Evolutionary conservation across 257 asterid genomes (phyloP), one percentile per base, ranked within the genome.

Genomic region (Plantago ovata): DNA sequence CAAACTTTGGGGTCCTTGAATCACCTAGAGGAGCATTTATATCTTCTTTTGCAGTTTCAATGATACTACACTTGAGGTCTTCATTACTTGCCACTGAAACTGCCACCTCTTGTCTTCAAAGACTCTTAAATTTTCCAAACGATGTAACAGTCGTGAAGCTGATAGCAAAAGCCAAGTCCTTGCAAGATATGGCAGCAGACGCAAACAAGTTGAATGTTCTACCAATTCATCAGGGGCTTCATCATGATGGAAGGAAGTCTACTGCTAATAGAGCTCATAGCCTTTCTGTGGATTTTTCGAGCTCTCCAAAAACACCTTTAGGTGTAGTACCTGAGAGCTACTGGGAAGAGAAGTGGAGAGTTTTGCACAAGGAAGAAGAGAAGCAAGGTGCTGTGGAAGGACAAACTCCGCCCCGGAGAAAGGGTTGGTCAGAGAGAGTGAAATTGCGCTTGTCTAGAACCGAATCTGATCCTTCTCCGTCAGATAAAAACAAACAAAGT

Each of bases 311-410:
- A 65, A 80, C 82, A 64, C 94, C 90, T 22, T 65, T 72, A 61
- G 74, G 46, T 54, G 49, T 69, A 45, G 75, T 79, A 44, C 79
- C 77, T 15, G 83, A 84, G 60, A 84, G 87, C 80, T 89, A 89
- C 75, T 89, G 97, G 97, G 97, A 89, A 72, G 97, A 86, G 68
- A 82, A 83, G 56, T 89, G 97, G 95, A 81, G 90, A 69, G 87
- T 75, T 72, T 22, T 86, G 81, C 86, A 84, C 75, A 75, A 79
- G 67, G 89, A 86, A 73, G 86, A 78, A 72, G 47, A 50, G 59
- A 82, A 79, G 65, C 63, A 60, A 70, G 68, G 57, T 49, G 14
- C 16, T 24, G 50, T 10, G 6, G 70, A 52, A 47, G 78, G 71
- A 47, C 72, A 73, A 62, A 72, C 66, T 47, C 68, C 78, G 11